Percentiles rank a stretch among this genome's conserved stretches.
phyloP scores from a whole-genome alignment of 2,329 filamentous ascomycete genomes.

The Scedosporium dehoogii region DNA sequence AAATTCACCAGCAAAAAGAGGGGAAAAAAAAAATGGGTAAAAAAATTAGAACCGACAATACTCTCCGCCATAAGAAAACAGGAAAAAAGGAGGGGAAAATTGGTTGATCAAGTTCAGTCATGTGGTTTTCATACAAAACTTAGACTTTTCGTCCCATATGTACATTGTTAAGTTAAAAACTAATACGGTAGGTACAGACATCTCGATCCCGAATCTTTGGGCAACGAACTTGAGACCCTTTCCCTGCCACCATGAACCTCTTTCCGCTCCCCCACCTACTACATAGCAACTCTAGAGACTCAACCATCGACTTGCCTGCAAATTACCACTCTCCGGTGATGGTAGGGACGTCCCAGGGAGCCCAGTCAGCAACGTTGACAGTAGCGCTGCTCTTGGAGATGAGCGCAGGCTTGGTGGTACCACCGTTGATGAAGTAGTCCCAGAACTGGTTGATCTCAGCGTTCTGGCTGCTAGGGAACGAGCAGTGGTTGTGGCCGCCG shows the following conservation, averaged over 20 bases:
- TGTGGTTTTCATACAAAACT: neutral
- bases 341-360: conserved; percentile 6
- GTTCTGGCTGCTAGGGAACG: conserved; percentile 42
- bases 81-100: neutral
- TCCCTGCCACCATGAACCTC: neutral
- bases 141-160: conserved; percentile 2
- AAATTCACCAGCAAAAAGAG: neutral
- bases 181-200: conserved; percentile 2
- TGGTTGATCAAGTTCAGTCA: neutral
- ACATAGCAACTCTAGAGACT: neutral
- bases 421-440: conserved; percentile 38
- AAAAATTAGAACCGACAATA: neutral
- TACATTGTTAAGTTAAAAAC: conserved; percentile 3
- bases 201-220: neutral
- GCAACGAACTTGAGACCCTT: neutral
- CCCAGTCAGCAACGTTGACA: conserved; percentile 4
- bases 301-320: neutral
- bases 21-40: neutral
- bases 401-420: conserved; percentile 17
- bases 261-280: neutral
- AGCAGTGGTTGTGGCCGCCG: conserved; percentile 44
- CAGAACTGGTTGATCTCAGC: conserved; percentile 43
- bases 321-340: conserved; percentile 4
- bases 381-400: conserved; percentile 6
- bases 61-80: neutral